phyloP scores from a whole-genome alignment of 2,329 filamentous ascomycete genomes.

The Aspergillus japonicus region DNA sequence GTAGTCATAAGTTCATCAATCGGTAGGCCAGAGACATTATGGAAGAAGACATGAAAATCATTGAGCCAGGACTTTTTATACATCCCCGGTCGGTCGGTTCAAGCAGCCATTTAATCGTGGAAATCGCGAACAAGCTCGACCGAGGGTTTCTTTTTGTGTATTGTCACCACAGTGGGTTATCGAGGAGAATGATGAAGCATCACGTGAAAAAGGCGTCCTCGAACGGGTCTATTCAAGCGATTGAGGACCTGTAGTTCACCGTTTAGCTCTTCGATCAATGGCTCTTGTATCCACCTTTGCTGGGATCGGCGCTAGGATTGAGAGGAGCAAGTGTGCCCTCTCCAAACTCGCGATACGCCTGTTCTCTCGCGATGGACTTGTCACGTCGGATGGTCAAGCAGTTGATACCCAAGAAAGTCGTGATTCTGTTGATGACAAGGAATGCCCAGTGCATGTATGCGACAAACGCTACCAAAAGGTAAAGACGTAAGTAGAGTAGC shows the following conservation, averaged over 20 bases:
- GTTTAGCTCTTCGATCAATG: slow-evolving; percentile 13
- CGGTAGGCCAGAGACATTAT: slow-evolving; percentile 11
- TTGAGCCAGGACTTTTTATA: slow-evolving; percentile 10
- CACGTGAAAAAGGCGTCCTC: neutral
- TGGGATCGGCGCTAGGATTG: slow-evolving; percentile 15
- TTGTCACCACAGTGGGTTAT: neutral
- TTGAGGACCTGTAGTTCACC: neutral
- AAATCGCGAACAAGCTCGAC: neutral
- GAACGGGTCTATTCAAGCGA: neutral
- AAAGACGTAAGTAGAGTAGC: slow-evolving; percentile 76
- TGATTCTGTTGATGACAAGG: slow-evolving; percentile 87
- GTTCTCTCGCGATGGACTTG: slow-evolving; percentile 33
- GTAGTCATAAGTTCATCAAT: slow-evolving; percentile 21
- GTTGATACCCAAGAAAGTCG: slow-evolving; percentile 87
- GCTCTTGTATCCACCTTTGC: slow-evolving; percentile 18
- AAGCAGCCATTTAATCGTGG: neutral
- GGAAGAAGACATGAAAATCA: slow-evolving; percentile 14
- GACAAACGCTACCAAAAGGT: slow-evolving; percentile 78
- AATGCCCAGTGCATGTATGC: slow-evolving; percentile 93
- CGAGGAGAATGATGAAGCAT: neutral
- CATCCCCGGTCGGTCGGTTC: neutral
- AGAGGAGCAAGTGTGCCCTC: slow-evolving; percentile 19
- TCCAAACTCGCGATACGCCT: slow-evolving; percentile 37
- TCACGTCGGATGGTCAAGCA: slow-evolving; percentile 74
- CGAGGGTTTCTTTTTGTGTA: neutral